These are phyloP conservation scores for Thelephora terrestris DNA, from an alignment of 1,284 basidiomycete species.

Conservation along the genomic window DNA sequence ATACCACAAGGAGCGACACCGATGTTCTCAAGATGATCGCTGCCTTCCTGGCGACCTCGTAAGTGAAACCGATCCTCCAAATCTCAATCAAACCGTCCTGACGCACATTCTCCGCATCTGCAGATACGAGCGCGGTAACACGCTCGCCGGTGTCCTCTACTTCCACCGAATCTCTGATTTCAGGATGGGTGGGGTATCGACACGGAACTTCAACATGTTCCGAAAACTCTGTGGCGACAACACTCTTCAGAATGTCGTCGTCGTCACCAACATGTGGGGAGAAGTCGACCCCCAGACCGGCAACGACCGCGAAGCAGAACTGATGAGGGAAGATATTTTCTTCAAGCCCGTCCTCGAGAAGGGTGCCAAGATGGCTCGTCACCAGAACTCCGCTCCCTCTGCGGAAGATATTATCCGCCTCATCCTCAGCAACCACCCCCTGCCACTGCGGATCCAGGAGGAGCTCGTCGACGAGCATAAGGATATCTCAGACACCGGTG, in stretches of 20 bases:
- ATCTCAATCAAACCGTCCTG: no score
- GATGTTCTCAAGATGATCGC: conserved; percentile 30
- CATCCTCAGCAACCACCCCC: conserved; percentile 5
- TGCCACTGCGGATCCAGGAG: conserved; percentile 10
- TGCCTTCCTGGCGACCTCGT: conserved; percentile 25
- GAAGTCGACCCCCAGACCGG: conserved; percentile 19
- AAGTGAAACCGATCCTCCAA: conserved; percentile 5
- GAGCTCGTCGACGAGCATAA: conserved; percentile 14
- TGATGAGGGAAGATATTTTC: conserved; percentile 5
- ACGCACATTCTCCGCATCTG: background rate
- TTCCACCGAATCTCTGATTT: conserved; percentile 45
- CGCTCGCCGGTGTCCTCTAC: conserved; percentile 42
- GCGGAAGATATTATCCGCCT: conserved; percentile 3
- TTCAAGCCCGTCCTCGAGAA: conserved; percentile 8
- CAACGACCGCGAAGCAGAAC: conserved; percentile 7
- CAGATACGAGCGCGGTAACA: conserved; percentile 30
- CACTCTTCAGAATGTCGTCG: conserved; percentile 35
- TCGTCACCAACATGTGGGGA: conserved; percentile 45
- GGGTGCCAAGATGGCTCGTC: conserved; percentile 7
- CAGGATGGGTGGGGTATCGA: conserved; percentile 40
- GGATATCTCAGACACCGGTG: conserved; percentile 8
- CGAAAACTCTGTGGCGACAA: conserved; percentile 40
- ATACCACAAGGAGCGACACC: conserved; percentile 26
- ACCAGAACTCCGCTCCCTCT: conserved; percentile 4
- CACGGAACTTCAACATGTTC: conserved; percentile 41